These are phyloP conservation scores for Alliaria petiolata DNA, from an alignment of 345 rosid genomes.

Conservation along the genomic window DNA sequence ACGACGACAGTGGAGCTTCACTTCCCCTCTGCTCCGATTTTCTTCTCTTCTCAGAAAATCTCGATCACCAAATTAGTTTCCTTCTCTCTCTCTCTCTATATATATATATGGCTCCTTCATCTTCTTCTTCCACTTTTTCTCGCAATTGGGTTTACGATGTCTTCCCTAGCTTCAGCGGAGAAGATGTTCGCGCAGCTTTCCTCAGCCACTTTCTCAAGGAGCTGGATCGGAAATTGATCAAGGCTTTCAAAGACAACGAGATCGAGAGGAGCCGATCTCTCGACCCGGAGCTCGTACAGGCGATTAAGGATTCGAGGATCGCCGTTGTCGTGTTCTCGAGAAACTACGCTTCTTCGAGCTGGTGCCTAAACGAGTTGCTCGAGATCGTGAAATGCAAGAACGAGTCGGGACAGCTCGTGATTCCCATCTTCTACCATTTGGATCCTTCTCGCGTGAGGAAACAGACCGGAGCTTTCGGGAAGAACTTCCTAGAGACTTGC, in stretches of 20 bases:
- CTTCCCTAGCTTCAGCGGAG: constrained; percentile 4
- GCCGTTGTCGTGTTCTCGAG: background rate
- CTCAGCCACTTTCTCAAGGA: constrained; percentile 8
- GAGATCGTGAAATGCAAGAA: constrained; percentile 1
- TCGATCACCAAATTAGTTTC: background rate
- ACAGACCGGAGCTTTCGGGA: constrained; percentile 8
- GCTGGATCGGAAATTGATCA: background rate
- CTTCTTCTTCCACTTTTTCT: background rate
- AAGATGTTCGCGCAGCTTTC: background rate
- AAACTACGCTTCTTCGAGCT: constrained; percentile 6
- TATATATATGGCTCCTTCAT: background rate
- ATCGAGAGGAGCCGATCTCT: background rate
- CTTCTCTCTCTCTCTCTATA: background rate
- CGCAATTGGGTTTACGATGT: constrained; percentile 1
- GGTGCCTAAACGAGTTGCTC: constrained; percentile 6
- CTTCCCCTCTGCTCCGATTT: too few species aligned
- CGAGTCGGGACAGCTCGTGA: background rate
- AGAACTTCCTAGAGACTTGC: background rate
- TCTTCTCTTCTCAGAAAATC: too few species aligned
- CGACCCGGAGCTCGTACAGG: background rate
- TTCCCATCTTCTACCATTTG: constrained; percentile 10
- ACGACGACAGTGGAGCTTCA: too few species aligned
- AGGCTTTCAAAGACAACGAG: background rate
- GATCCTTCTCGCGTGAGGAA: constrained; percentile 19
- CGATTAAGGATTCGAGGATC: background rate